Evolutionary conservation across 2,329 filamentous ascomycete genomes (phyloP).

Genomic region (Diplodia sapinea): DNA sequence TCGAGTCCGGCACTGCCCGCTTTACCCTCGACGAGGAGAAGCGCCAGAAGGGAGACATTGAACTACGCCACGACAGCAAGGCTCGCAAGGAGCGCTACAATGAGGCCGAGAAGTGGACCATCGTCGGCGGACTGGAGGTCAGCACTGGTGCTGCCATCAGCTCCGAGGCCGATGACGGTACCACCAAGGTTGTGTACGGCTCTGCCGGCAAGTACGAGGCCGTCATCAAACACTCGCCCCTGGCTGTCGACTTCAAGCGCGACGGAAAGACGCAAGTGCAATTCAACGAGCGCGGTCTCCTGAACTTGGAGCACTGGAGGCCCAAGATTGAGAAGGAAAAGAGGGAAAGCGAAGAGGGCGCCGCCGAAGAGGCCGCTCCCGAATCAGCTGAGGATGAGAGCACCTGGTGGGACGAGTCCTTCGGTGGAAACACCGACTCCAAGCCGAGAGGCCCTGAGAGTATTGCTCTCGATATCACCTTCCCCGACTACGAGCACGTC

Average conservation of each 20-base stretch:
- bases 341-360: slow-evolving; percentile 58
- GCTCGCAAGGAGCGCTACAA: slow-evolving; percentile 93
- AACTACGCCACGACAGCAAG: slow-evolving; percentile 81
- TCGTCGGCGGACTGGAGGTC: slow-evolving; percentile 78
- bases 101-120: slow-evolving; percentile 82
- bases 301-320: slow-evolving; percentile 97
- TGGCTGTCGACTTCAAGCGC: slow-evolving; percentile 83
- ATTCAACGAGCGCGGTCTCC: slow-evolving; percentile 84
- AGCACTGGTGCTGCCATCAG: slow-evolving; percentile 74
- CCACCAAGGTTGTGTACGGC: slow-evolving; percentile 78
- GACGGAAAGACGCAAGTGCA: slow-evolving; percentile 82
- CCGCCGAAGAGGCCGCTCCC: slow-evolving; percentile 47
- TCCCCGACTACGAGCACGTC: slow-evolving; percentile 89
- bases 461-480: slow-evolving; percentile 87
- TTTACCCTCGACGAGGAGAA: slow-evolving; percentile 91
- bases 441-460: slow-evolving; percentile 97
- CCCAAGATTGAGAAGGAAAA: slow-evolving; percentile 75
- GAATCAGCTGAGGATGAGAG: slow-evolving; percentile 72
- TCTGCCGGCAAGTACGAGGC: slow-evolving; percentile 78
- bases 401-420: slow-evolving; percentile 98
- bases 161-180: slow-evolving; percentile 67
- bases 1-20: slow-evolving; percentile 85
- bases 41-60: slow-evolving; percentile 85
- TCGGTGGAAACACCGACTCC: slow-evolving; percentile 91
- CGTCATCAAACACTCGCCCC: slow-evolving; percentile 80